Percentiles rank a stretch among this genome's conserved stretches.
Conservation (phyloP, 202 grass and related monocot species). For the Schoenoplectus tabernaemontani region DNA sequence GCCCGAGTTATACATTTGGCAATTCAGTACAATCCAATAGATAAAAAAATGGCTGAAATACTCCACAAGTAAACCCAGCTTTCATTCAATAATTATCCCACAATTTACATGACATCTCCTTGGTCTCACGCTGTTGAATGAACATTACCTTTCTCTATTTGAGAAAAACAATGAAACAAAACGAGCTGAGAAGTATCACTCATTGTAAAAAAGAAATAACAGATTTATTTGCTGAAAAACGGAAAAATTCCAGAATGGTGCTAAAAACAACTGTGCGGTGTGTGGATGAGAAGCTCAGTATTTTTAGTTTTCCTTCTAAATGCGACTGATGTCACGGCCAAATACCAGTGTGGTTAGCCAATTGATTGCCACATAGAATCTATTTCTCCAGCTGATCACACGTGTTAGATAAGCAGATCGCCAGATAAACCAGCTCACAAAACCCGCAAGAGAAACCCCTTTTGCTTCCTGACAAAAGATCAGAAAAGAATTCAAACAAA, state of each 20-base stretch:
- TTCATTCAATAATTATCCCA: neutral
- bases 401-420: conserved; percentile 87
- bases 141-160: neutral
- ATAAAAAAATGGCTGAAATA: neutral
- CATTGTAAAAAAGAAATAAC: neutral
- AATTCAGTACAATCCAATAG: no score
- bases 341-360: conserved; percentile 87
- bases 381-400: conserved; percentile 96
- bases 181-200: neutral
- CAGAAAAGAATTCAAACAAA: conserved; percentile 19
- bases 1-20: no score
- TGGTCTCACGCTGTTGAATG: neutral
- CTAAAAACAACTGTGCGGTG: neutral
- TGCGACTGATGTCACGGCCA: conserved; percentile 83
- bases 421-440: conserved; percentile 86
- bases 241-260: neutral
- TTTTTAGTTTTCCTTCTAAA: conserved; percentile 28
- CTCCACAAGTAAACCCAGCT: neutral
- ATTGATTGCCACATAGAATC: conserved; percentile 84
- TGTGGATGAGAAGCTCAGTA: neutral
- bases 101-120: neutral
- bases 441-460: conserved; percentile 81
- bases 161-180: neutral
- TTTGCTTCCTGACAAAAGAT: conserved; percentile 51
- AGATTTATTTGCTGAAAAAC: neutral